A percentile compares a stretch with the other conserved stretches of the same genome.
These are phyloP conservation scores for Metarhizium guizhouense DNA, from an alignment of 2,329 filamentous ascomycete species.

Conservation along the genomic window DNA sequence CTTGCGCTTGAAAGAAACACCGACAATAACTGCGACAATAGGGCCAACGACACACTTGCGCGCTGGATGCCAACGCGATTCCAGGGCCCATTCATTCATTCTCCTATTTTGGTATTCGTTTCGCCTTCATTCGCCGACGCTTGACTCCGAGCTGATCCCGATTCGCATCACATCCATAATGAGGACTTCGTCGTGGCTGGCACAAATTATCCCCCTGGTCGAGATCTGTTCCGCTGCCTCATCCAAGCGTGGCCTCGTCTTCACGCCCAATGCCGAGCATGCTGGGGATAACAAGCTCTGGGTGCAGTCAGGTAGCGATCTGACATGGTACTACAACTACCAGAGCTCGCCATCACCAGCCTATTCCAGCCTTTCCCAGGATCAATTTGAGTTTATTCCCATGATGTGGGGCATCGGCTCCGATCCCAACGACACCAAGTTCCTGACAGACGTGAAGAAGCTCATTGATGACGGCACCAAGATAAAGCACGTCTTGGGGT, in stretches of 20 bases:
- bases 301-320: conserved; percentile 42
- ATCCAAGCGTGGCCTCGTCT: conserved; percentile 64
- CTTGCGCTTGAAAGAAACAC: not conserved
- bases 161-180: not conserved
- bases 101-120: not conserved
- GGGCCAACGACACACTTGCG: not conserved
- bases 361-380: conserved; percentile 39
- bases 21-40: not conserved
- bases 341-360: conserved; percentile 42
- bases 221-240: conserved; percentile 18
- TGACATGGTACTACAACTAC: conserved; percentile 89
- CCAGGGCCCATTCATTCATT: not conserved
- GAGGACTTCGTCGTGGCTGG: not conserved
- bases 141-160: not conserved
- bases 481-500: conserved; percentile 60
- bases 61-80: not conserved
- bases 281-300: conserved; percentile 59
- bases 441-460: conserved; percentile 48
- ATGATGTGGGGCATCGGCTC: conserved; percentile 64
- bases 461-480: conserved; percentile 44
- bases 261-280: conserved; percentile 46
- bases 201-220: conserved; percentile 11
- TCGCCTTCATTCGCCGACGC: not conserved
- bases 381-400: conserved; percentile 63
- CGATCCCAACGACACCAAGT: conserved; percentile 43